Base-by-base conservation (phyloP, 768 basidiomycete species). In the Naganishia antarctica region DNA sequence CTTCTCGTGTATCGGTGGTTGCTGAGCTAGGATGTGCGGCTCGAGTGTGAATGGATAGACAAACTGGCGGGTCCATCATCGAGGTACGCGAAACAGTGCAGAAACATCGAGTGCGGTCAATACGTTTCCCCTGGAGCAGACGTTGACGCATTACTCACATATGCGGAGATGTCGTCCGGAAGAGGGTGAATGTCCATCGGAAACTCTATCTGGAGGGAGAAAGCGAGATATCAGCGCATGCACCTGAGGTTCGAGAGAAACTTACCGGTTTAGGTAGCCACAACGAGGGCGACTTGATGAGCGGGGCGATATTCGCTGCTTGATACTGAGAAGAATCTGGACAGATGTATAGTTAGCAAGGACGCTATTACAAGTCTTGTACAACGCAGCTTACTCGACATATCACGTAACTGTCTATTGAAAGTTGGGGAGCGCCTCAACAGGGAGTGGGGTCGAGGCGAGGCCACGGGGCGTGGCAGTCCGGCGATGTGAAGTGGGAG, bases 41-140 rank as follows among this genome's bases (percentile, higher is more conserved):
- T 98, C 94, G 58, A 98, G 83, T 3, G 91, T 88, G 81, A 91
- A 97, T 1, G 94, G 93, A 72, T 97, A 98, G 45, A 89, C 94
- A 71, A 97, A 96, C 93, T 98, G 74, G 5, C 23, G 9, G 21
- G 21, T 46, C 16, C 25, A 49, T 5, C 31, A n/a, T n/a, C n/a
- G n/a, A n/a, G n/a, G n/a, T n/a, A n/a, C n/a, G n/a, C n/a, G n/a
- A n/a, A n/a, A n/a, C n/a, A n/a, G n/a, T n/a, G n/a, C n/a, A n/a
- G n/a, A n/a, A n/a, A n/a, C n/a, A n/a, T n/a, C n/a, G n/a, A n/a
- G n/a, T n/a, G n/a, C n/a, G n/a, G n/a, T n/a, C n/a, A n/a, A n/a
- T n/a, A n/a, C n/a, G n/a, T n/a, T n/a, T n/a, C n/a, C n/a, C n/a
- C n/a, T n/a, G n/a, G n/a, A n/a, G n/a, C n/a, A n/a, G n/a, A n/a